These are phyloP conservation scores for Hemisphaericaspora subhashii DNA, from an alignment of 1,139 yeast species.

Conservation along the genomic window DNA sequence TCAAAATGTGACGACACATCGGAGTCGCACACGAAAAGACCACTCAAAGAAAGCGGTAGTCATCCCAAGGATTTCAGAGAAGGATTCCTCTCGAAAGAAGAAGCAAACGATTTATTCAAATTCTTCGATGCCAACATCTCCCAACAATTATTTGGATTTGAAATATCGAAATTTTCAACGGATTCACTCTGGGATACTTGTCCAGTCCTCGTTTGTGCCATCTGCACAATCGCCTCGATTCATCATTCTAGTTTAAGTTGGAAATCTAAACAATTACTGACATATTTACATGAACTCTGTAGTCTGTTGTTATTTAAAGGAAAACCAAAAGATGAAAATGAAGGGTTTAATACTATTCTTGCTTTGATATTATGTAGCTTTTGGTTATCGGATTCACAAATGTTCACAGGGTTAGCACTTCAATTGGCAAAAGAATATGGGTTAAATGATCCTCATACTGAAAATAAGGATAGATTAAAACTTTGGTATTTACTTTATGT, in stretches of 20 bases:
- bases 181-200: constrained; percentile 55
- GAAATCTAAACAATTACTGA: constrained; percentile 40
- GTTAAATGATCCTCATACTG: constrained; percentile 36
- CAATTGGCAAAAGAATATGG: constrained; percentile 62
- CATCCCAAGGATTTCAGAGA: constrained; percentile 37
- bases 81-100: constrained; percentile 33
- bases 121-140: constrained; percentile 58
- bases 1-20: background rate
- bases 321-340: constrained; percentile 43
- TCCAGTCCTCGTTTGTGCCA: constrained; percentile 61
- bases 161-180: constrained; percentile 50
- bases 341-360: constrained; percentile 59
- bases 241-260: constrained; percentile 51
- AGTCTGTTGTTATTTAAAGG: constrained; percentile 45
- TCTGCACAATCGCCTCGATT: constrained; percentile 62
- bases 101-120: constrained; percentile 52
- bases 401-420: constrained; percentile 67
- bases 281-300: constrained; percentile 47
- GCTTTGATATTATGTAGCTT: constrained; percentile 68
- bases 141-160: constrained; percentile 68
- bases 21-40: constrained; percentile 1
- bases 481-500: constrained; percentile 70
- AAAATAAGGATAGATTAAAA: constrained; percentile 49
- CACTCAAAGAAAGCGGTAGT: constrained; percentile 7
- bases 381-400: constrained; percentile 65